These are phyloP conservation scores for Pelargonium fulgidum DNA, from an alignment of 441 rosid species.

Conservation along the genomic window DNA sequence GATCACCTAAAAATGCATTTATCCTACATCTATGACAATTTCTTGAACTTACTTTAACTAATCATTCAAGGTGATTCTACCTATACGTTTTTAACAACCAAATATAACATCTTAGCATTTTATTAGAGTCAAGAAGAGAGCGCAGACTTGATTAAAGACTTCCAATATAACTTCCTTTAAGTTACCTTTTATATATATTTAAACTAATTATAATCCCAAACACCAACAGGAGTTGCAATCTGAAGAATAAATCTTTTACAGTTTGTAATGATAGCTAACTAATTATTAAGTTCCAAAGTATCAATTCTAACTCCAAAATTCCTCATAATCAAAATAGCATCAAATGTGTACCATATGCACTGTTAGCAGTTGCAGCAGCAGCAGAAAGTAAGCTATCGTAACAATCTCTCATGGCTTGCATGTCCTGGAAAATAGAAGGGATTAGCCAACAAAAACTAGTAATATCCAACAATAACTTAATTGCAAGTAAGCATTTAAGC, in stretches of 20 bases:
- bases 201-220: no score
- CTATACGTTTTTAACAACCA: neutral
- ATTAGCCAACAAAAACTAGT: neutral
- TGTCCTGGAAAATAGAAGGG: constrained; percentile 47
- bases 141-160: no score
- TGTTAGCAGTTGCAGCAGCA: constrained; percentile 90
- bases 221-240: neutral
- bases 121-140: neutral
- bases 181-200: no score
- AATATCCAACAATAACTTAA: constrained; percentile 1
- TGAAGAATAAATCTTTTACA: constrained; percentile 2
- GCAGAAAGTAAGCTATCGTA: constrained; percentile 94
- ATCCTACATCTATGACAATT: neutral
- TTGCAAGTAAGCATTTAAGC: neutral
- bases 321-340: neutral
- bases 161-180: no score
- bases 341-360: constrained; percentile 66
- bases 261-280: neutral
- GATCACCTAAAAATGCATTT: neutral
- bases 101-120: neutral
- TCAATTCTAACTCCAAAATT: neutral
- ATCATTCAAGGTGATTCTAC: neutral
- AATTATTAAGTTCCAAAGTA: neutral
- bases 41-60: neutral
- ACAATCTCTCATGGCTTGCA: constrained; percentile 85